These are phyloP conservation scores for Helianthus tuberosus DNA, from an alignment of 129 eudicot species.

Conservation along the genomic window DNA sequence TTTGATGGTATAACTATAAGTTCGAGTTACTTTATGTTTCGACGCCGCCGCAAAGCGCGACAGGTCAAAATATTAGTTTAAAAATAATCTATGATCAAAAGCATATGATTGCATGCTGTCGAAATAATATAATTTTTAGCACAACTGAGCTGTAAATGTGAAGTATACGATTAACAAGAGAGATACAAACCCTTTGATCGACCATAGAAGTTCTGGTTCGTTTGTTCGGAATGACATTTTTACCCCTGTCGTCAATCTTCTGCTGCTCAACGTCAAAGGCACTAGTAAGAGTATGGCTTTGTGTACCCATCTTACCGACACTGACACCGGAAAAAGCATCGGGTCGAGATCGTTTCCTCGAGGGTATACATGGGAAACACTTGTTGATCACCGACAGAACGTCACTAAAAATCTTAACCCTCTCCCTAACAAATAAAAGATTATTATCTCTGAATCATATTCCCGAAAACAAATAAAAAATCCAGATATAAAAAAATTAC, in stretches of 20 bases:
- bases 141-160: neutral
- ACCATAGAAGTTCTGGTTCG: conserved; percentile 80
- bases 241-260: conserved; percentile 67
- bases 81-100: neutral
- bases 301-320: conserved; percentile 56
- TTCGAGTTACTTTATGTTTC: too few relatives aligned
- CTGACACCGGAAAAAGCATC: conserved; percentile 49
- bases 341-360: conserved; percentile 75
- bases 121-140: neutral
- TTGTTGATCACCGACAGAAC: conserved; percentile 64
- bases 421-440: conserved; percentile 58
- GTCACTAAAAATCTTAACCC: conserved; percentile 73
- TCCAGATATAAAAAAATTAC: conserved; percentile 25
- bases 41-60: too few relatives aligned
- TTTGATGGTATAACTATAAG: too few relatives aligned
- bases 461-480: neutral
- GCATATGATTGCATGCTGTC: neutral
- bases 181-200: conserved; percentile 67
- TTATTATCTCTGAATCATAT: conserved; percentile 6
- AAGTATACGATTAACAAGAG: neutral
- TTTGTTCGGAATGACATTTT: conserved; percentile 59
- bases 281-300: conserved; percentile 44
- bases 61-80: too few relatives aligned
- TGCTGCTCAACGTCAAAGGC: conserved; percentile 63
- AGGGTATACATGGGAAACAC: conserved; percentile 76